Evolutionary conservation across 1,284 basidiomycete species (phyloP).

Genomic region (Irpex lacteus): DNA sequence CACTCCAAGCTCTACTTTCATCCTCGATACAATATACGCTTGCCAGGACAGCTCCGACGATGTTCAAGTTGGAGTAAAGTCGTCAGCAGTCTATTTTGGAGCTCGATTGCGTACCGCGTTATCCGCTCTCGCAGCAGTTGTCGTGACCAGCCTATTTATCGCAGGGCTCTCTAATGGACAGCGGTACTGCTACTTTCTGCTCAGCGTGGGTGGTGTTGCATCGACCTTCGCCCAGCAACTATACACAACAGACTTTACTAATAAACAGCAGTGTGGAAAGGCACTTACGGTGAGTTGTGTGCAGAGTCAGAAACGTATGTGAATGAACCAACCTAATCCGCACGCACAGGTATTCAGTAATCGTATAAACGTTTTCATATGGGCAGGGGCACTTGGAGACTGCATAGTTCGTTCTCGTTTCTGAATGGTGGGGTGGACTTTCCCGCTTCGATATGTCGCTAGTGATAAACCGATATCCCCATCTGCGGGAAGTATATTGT

Average conservation of each 20-base stretch:
- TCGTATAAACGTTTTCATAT: background rate
- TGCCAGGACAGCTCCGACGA: slow-evolving; percentile 57
- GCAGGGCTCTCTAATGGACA: slow-evolving; percentile 51
- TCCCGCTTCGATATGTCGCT: too few species aligned
- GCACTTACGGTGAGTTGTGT: background rate
- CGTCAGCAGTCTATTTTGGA: slow-evolving; percentile 57
- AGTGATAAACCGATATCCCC: too few species aligned
- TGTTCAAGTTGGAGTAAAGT: slow-evolving; percentile 48
- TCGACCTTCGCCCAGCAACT: slow-evolving; percentile 58
- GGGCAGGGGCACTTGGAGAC: background rate
- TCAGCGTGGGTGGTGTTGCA: slow-evolving; percentile 50
- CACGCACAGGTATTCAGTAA: background rate
- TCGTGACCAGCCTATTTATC: slow-evolving; percentile 45
- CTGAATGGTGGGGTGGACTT: background rate
- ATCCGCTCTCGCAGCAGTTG: slow-evolving; percentile 45
- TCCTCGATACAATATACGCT: slow-evolving; percentile 66
- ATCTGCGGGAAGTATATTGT: too few species aligned
- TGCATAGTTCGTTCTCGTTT: background rate
- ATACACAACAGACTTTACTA: background rate
- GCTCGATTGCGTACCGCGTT: slow-evolving; percentile 54
- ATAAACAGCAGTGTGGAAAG: background rate
- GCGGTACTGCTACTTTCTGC: slow-evolving; percentile 47
- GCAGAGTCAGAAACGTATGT: background rate
- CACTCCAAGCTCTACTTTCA: slow-evolving; percentile 58
- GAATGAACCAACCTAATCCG: background rate